phyloP scores from a whole-genome alignment of 345 rosid species.

The Physaria fendleri region DNA sequence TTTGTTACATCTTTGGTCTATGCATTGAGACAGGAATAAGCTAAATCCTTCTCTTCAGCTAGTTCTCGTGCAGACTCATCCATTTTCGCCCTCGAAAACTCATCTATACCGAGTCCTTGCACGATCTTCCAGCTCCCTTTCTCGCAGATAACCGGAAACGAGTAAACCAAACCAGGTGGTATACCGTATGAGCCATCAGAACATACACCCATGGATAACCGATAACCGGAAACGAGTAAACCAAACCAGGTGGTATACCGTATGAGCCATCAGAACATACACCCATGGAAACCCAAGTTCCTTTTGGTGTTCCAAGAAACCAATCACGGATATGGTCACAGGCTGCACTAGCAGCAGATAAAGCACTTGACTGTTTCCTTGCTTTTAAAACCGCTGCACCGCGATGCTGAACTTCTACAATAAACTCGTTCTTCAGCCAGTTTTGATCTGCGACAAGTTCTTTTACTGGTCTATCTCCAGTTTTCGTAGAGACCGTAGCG shows the following conservation, averaged over 20 bases:
- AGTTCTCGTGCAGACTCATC: constrained; percentile 73
- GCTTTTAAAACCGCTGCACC: constrained; percentile 67
- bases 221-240: too few species aligned
- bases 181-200: constrained; percentile 89
- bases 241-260: too few species aligned
- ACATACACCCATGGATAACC: too few species aligned
- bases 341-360: constrained; percentile 81
- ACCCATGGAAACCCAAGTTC: constrained; percentile 88
- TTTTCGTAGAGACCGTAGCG: constrained; percentile 38
- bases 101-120: constrained; percentile 58
- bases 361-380: constrained; percentile 63
- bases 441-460: constrained; percentile 47
- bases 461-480: constrained; percentile 40
- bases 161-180: constrained; percentile 64
- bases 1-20: constrained; percentile 20
- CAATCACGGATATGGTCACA: constrained; percentile 87
- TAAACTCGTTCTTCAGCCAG: constrained; percentile 67
- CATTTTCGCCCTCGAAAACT: constrained; percentile 67
- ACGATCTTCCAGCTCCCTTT: constrained; percentile 77
- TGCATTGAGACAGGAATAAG: constrained; percentile 45
- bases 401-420: constrained; percentile 56
- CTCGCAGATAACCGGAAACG: constrained; percentile 69
- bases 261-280: too few species aligned
- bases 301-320: constrained; percentile 85
- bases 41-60: constrained; percentile 64